Evolutionary conservation across 108 stramenopile species (phyloP).

Genomic region (Asterionellopsis glacialis): DNA sequence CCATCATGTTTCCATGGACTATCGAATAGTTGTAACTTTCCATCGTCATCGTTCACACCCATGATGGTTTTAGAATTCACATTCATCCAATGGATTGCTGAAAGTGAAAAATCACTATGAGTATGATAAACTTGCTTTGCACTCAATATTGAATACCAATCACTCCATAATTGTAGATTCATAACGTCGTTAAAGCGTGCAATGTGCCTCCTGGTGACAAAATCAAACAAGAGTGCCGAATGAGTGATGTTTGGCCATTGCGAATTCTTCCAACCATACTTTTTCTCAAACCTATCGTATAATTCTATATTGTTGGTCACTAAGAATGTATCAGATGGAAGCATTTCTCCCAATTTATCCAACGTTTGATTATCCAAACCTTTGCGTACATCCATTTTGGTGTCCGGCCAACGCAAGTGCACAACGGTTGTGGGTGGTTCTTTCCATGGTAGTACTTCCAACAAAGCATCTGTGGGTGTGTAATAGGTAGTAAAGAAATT

Average conservation of each 20-base stretch:
- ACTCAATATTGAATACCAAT: slow-evolving; percentile 39
- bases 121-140: slow-evolving; percentile 42
- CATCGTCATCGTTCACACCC: slow-evolving; percentile 24
- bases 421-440: slow-evolving; percentile 28
- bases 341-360: slow-evolving; percentile 16
- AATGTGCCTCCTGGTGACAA: background rate
- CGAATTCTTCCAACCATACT: slow-evolving; percentile 36
- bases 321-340: slow-evolving; percentile 23
- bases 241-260: slow-evolving; percentile 27
- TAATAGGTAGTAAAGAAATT: slow-evolving; percentile 19
- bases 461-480: slow-evolving; percentile 14
- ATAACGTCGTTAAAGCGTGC: background rate
- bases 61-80: slow-evolving; percentile 22
- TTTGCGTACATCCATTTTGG: slow-evolving; percentile 11
- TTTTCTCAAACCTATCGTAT: slow-evolving; percentile 23
- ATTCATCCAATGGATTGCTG: slow-evolving; percentile 40
- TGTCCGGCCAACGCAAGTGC: slow-evolving; percentile 41
- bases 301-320: slow-evolving; percentile 42
- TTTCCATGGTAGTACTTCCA: slow-evolving; percentile 17
- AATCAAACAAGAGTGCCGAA: slow-evolving; percentile 15
- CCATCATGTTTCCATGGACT: background rate
- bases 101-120: slow-evolving; percentile 39
- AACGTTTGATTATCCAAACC: slow-evolving; percentile 35
- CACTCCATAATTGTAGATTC: slow-evolving; percentile 30
- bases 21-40: slow-evolving; percentile 15